Conservation (phyloP, 768 basidiomycete genomes). For the Sporobolomyces phaffii region DNA sequence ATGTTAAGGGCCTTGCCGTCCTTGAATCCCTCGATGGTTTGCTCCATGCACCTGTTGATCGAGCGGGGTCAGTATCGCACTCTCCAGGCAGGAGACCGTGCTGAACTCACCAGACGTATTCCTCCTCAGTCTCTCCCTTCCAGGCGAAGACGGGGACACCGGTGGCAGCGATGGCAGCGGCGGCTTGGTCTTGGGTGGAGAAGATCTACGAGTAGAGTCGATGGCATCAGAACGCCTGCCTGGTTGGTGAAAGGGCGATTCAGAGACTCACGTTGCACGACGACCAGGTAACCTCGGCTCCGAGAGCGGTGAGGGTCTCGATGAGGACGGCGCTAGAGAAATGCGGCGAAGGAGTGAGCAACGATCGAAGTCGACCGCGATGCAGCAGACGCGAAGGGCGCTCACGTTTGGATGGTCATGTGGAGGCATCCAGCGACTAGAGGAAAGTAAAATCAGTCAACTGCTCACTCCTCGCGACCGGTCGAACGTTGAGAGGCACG, state of each 20-base stretch:
- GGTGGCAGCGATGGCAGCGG: slow-evolving; percentile 84
- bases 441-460: neutral
- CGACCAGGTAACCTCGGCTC: slow-evolving; percentile 97
- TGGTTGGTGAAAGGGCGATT: too few species aligned
- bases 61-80: too few species aligned
- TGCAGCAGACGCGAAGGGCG: too few species aligned
- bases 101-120: slow-evolving; percentile 81
- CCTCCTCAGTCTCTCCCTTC: slow-evolving; percentile 99
- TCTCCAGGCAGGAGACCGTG: too few species aligned
- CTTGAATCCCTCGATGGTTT: slow-evolving; percentile 81
- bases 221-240: slow-evolving; percentile 7
- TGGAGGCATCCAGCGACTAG: slow-evolving; percentile 71
- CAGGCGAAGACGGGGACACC: slow-evolving; percentile 98
- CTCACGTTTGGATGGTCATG: slow-evolving; percentile 76
- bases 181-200: slow-evolving; percentile 99
- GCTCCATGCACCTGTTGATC: slow-evolving; percentile 56
- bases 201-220: slow-evolving; percentile 65
- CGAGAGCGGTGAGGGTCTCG: slow-evolving; percentile 89
- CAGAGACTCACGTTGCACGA: slow-evolving; percentile 36
- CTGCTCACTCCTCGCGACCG: too few species aligned
- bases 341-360: too few species aligned
- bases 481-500: neutral
- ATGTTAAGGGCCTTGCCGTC: slow-evolving; percentile 82
- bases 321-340: slow-evolving; percentile 56
- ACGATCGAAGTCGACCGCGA: too few species aligned